Evolutionary conservation across 2,329 filamentous ascomycete species (phyloP), one percentile per base, ranked within the genome.

Genomic region (Karstenula rhodostoma): DNA sequence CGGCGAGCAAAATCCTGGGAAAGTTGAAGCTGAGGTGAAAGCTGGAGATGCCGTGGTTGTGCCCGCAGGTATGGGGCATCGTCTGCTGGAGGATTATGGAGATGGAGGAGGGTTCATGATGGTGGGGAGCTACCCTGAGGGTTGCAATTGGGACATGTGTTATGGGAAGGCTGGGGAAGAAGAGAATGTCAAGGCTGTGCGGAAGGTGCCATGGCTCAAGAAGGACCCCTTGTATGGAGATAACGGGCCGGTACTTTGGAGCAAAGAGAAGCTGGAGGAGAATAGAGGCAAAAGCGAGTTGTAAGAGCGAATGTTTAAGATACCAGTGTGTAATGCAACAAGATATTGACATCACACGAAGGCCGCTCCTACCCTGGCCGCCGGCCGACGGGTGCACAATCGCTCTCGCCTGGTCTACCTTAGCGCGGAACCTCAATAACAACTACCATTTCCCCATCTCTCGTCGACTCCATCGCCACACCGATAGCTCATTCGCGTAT

Each of bases 91-190:
- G 60, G 86, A 90, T 68, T 60, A 83, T 37, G 73, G 78, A 19
- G 79, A 81, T 5, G 80, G 76, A 0, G 58, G 53, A 10, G 50
- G 77, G 1, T 91, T 91, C 70, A 77, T 85, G 70, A 90, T 91
- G 88, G 84, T 91, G 0, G 89, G 88, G 1, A 84, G 83, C 49
- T 90, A 91, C 79, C 88, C 87, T 0, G 77, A 63, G 19, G 83
- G 81, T 0, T 77, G 77, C 7, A 81, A 74, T n/a, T 91, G 87
- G 87, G 87, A 91, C 73, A 90, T 91, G 89, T 90, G 88, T 68
- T 59, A 91, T 78, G 89, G 89, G 1, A 80, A 80, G 54, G 68
- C 79, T 40, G 85, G 81, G 0, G 89, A 90, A 70, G 83, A 86
- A 69, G 72, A 75, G 7, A 85, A 85, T 67, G 74, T 84, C 7